Base-by-base conservation (phyloP, 2,329 filamentous ascomycete species). In the Stromatinia cepivora region DNA sequence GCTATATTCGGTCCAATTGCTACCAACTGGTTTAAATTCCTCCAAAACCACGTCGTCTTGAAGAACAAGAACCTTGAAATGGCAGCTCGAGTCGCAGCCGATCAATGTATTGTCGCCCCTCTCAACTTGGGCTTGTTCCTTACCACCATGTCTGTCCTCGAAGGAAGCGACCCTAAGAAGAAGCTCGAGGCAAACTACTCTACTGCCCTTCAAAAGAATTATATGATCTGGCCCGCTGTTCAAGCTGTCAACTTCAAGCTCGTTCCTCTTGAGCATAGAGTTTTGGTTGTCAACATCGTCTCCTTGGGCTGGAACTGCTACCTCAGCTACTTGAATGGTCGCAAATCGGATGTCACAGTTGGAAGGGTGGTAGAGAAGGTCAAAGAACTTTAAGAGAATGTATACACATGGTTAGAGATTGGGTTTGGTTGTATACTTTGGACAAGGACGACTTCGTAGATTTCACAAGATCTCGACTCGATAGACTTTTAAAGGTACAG, bases 251-350 rank as follows among this genome's bases (percentile, higher is more conserved):
- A 92, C 80, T 92, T 92, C 80, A 87, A 87, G 73, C 82, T 90
- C 70, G 88, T 92, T 70, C 90, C 90, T 20, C 78, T 91, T 71
- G 85, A 92, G 75, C 85, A 90, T 76, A 81, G 89, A 66, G 87
- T 92, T n/a, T 77, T 92, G 74, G 83, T 92, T 17, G 90, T 92
- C 50, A 92, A 92, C 77, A 80, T 91, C 56, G 82, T 92, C 50
- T 88, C 86, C 71, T 81, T 92, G 74, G 89, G 88, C 46, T 81
- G 80, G 80, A 81, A 81, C 72, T 81, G 80, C 65, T 81, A 81
- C 62, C 70, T 81, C 46, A 81, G 80, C 71, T 79, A 74, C 66
- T 70, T 79, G 48, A 80, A 79, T 46, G 70, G 70, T 36, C 64
- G 70, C 8, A 63, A 36, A 6, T 57, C 66, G 15, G 67, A 66